phyloP scores from a whole-genome alignment of 768 basidiomycete genomes.

The Leccinum disarticulatum region DNA sequence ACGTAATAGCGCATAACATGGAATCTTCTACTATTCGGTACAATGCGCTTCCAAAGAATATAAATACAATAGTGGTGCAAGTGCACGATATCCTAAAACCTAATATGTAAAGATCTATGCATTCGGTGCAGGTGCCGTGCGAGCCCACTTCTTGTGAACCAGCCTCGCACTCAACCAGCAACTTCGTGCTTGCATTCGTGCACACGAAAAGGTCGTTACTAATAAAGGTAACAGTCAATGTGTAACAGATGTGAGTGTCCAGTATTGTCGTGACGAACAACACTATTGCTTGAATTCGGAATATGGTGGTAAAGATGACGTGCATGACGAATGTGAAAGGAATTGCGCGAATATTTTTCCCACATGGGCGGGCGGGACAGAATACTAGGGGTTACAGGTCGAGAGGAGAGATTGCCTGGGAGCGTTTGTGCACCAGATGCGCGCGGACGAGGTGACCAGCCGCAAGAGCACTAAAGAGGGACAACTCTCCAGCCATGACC shows the following conservation, averaged over 20 bases:
- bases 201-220: slow-evolving; percentile 8
- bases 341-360: slow-evolving; percentile 21
- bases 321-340: slow-evolving; percentile 37
- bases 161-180: neutral
- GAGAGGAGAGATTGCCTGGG: slow-evolving; percentile 62
- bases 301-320: slow-evolving; percentile 46
- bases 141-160: neutral
- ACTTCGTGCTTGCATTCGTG: neutral
- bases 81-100: neutral
- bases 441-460: slow-evolving; percentile 94
- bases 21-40: neutral
- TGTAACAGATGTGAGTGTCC: slow-evolving; percentile 21
- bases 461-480: slow-evolving; percentile 87
- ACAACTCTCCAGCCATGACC: slow-evolving; percentile 97
- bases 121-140: neutral
- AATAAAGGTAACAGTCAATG: slow-evolving; percentile 22
- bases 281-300: slow-evolving; percentile 29
- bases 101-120: slow-evolving; percentile 10
- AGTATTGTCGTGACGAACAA: neutral
- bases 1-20: neutral
- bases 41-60: neutral
- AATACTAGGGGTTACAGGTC: slow-evolving; percentile 59
- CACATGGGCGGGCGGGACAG: slow-evolving; percentile 23
- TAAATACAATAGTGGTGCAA: neutral
- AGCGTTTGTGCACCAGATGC: slow-evolving; percentile 90